phyloP scores from a whole-genome alignment of 352 stramenopile species.

The Pelagophyceae sp. region DNA sequence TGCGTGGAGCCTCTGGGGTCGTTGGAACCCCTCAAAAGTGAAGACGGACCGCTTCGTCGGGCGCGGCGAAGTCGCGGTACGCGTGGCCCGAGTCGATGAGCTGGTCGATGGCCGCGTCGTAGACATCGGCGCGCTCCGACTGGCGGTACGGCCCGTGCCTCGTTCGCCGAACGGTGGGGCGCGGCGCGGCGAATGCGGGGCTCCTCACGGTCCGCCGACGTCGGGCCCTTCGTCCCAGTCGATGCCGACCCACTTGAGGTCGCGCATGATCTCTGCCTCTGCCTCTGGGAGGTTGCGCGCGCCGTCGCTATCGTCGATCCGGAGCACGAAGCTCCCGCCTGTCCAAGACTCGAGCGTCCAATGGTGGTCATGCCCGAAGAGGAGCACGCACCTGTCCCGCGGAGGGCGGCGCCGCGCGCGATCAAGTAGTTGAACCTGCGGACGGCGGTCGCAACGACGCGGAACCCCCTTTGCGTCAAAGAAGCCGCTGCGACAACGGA shows the following conservation, averaged over 20 bases:
- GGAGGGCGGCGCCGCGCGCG: constrained; percentile 49
- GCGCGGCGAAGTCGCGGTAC: constrained; percentile 67
- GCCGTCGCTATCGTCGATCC: constrained; percentile 33
- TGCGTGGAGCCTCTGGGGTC: too few relatives aligned
- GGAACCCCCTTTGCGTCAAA: not conserved
- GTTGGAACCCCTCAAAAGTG: too few relatives aligned
- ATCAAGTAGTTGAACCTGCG: constrained; percentile 77
- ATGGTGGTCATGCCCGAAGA: not conserved
- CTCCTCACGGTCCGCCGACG: constrained; percentile 56
- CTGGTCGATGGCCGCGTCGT: constrained; percentile 72
- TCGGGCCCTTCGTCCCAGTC: constrained; percentile 77
- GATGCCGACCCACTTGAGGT: constrained; percentile 76
- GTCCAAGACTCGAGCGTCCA: not conserved
- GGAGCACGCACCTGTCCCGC: not conserved
- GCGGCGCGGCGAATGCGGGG: too few relatives aligned
- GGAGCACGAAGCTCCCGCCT: not conserved
- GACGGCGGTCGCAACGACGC: not conserved
- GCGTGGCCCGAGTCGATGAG: constrained; percentile 64
- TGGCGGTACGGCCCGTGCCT: constrained; percentile 86
- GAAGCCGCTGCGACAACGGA: too few relatives aligned
- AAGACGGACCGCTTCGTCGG: constrained; percentile 54
- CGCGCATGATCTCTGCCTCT: constrained; percentile 69
- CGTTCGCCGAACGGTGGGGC: too few relatives aligned
- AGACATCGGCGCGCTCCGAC: constrained; percentile 85
- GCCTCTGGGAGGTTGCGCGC: constrained; percentile 41